Conservation (phyloP, 768 basidiomycete genomes). For the Xerocomellus amylosporus region DNA sequence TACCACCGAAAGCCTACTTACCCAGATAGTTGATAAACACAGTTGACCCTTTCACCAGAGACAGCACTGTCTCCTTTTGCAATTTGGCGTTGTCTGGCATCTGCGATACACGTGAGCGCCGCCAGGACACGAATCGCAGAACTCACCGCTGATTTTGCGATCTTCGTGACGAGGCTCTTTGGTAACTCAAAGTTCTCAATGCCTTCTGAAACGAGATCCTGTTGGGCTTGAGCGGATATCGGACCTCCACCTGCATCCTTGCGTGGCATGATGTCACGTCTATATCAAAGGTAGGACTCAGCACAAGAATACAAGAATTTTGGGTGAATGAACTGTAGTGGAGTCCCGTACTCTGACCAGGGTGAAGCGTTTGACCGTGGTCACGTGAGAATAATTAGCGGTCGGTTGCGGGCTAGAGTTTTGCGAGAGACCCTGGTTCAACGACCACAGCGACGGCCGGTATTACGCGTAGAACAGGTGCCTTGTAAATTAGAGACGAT, state of each 20-base stretch:
- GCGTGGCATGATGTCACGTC: constrained; percentile 55
- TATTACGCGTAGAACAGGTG: not conserved
- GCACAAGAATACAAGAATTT: too few species aligned
- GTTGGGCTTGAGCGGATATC: constrained; percentile 73
- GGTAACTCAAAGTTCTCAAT: constrained; percentile 91
- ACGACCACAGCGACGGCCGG: not conserved
- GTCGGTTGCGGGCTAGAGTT: too few species aligned
- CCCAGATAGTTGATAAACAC: constrained; percentile 95
- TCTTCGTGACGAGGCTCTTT: constrained; percentile 74
- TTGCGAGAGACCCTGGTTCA: too few species aligned
- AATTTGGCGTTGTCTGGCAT: constrained; percentile 82
- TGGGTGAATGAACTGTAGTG: not conserved
- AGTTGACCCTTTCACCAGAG: constrained; percentile 84
- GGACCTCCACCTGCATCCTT: constrained; percentile 56
- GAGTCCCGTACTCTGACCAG: too few species aligned
- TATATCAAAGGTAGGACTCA: not conserved
- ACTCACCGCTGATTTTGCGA: constrained; percentile 81
- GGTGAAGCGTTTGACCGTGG: too few species aligned
- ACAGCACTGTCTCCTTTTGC: constrained; percentile 85
- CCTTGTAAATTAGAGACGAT: not conserved
- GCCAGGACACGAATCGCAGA: not conserved
- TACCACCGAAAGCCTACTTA: constrained; percentile 32
- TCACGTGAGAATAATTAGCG: constrained; percentile 19
- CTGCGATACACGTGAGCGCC: constrained; percentile 38
- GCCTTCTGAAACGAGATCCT: constrained; percentile 76